Evolutionary conservation across 2,329 filamentous ascomycete genomes (phyloP), one percentile per base, ranked within the genome.

Genomic region (Amauroascus verrucosus): DNA sequence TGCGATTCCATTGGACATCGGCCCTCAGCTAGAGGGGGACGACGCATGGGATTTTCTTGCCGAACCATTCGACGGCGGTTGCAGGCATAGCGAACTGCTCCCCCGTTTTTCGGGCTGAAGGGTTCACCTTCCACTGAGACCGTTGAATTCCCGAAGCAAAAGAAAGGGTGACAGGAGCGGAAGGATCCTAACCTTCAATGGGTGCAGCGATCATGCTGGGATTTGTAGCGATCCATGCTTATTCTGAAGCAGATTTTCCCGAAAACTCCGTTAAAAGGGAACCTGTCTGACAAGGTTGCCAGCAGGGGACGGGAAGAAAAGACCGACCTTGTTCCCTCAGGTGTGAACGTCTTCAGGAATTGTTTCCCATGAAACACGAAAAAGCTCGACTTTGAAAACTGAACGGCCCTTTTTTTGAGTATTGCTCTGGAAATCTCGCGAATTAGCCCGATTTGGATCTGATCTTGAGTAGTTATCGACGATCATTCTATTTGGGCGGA

Each of bases 191-290:
- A 14, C 11, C 37, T 14, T 18, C 3, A 40, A 18, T 40, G 5
- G 18, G 18, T n/a, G 9, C 45, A 20, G 45, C 16, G 44, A 46
- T 20, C n/a, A 20, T 37, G 20, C 30, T 37, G 45, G 30, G 45
- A 35, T 48, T 4, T 13, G n/a, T 9, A 35, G 5, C 45, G 45
- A 35, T 24, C 45, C 45, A n/a, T 48, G 45, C 45, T 22, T 24
- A 11, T 35, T 24, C 45, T 48, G 45, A 48, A 24, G 45, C 45
- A 48, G 45, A 48, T 37, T 48, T 48, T 26, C 45, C 32, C 18
- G 45, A 35, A 37, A 48, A 14, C n/a, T 28, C 20, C 9, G 7
- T 26, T 26, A 16, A n/a, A n/a, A 43, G 18, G 40, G 24, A 24
- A 24, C 20, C 18, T 28, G 18, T 32, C 32, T 35, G 32, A 48